Evolutionary conservation across 441 rosid genomes (phyloP), one percentile per base, ranked within the genome.

Genomic region (Rhodomyrtus psidioides): DNA sequence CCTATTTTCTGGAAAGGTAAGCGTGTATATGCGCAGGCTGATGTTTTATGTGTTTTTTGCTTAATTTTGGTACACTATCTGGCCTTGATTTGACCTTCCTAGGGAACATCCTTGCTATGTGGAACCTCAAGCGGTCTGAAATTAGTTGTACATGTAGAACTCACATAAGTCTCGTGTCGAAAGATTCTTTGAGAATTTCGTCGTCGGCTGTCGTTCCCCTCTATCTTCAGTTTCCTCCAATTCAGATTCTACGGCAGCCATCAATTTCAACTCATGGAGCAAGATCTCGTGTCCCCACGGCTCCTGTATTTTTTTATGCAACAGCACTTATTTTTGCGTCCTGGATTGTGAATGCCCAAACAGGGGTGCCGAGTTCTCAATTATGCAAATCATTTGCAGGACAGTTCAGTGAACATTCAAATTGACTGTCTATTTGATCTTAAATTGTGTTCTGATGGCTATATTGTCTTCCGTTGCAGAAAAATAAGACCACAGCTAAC

Each of bases 1-100:
- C 97, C 56, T 94, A 89, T 88, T 90, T 93, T 82, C 91, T 92
- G 4, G 97, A 94, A 86, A 94, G 94, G 96, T 93, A 86, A 49
- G n/a, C 30, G 42, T 30, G 5, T 39, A 46, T 44, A 53, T 83
- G 79, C n/a, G 24, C n/a, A 70, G 79, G 21, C 83, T 82, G 10
- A 27, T 53, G 24, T 28, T 46, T 81, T 10, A 70, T 39, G 49
- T 34, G 79, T 70, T 15, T 70, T 70, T 39, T 34, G 8, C 79
- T 39, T 70, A 34, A 70, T 70, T 65, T 70, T 39, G n/a, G n/a
- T 34, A 21, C 79, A 39, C 49, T 34, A 5, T 70, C 79, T 39
- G 16, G 49, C 17, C 79, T 39, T 70, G 49, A 70, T 70, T 70
- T 70, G 21, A 70, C 49, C 79, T 9, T 70, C 79, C 46, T 19